Conservation (phyloP, 768 basidiomycete genomes). For the Pleurotus ostreatus region DNA sequence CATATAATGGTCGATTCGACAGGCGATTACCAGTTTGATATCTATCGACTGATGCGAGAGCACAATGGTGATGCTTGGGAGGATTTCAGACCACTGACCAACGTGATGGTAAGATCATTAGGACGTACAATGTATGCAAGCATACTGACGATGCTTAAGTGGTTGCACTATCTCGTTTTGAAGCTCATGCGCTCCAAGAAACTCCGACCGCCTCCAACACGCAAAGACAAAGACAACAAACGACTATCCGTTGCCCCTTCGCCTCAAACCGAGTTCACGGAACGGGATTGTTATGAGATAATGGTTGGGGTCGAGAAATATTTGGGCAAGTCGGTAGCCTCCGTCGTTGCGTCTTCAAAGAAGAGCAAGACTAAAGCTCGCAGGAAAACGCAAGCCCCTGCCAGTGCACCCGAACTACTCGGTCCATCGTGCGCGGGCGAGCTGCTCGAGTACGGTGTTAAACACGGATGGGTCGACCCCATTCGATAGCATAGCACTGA, state of each 20-base stretch:
- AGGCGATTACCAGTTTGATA: conserved; percentile 93
- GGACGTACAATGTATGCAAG: neutral
- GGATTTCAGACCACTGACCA: conserved; percentile 75
- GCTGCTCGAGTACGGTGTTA: conserved; percentile 3
- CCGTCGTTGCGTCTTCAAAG: neutral
- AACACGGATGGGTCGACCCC: conserved; percentile 4
- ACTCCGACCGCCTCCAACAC: conserved; percentile 48
- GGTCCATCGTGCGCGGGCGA: conserved; percentile 3
- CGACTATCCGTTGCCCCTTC: conserved; percentile 11
- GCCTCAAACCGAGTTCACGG: conserved; percentile 40
- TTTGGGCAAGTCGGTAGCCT: conserved; percentile 42
- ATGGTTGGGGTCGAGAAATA: conserved; percentile 63
- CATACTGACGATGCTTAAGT: conserved; percentile 41
- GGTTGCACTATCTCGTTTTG: conserved; percentile 80
- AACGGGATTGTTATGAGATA: conserved; percentile 67
- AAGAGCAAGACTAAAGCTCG: conserved; percentile 5
- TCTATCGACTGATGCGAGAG: conserved; percentile 84
- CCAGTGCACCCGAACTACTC: neutral
- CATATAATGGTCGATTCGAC: neutral
- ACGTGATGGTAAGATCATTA: conserved; percentile 70
- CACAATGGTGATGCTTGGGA: conserved; percentile 66
- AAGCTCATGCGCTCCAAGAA: conserved; percentile 73
- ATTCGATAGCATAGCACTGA: neutral
- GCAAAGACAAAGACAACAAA: conserved; percentile 33
- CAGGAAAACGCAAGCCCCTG: neutral